Conservation (phyloP, 768 basidiomycete species). For the Hebeloma cylindrosporum region DNA sequence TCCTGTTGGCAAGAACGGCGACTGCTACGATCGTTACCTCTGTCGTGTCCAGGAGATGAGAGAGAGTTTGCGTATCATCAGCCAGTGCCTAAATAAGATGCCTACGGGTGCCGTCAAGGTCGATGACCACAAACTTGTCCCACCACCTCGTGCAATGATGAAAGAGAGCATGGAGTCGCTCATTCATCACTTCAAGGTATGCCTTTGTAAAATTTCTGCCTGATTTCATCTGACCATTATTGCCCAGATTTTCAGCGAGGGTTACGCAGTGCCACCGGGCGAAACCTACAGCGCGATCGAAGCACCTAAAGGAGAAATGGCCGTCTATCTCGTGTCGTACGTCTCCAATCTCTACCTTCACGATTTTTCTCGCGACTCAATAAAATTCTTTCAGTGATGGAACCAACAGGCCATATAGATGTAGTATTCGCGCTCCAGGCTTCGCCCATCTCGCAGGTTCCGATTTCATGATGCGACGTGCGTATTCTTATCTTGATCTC, state of each 20-base stretch:
- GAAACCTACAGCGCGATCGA: slow-evolving; percentile 98
- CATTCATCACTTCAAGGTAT: slow-evolving; percentile 97
- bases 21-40: slow-evolving; percentile 97
- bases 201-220: slow-evolving; percentile 2
- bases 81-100: slow-evolving; percentile 97
- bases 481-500: slow-evolving; percentile 30
- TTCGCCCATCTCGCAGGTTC: slow-evolving; percentile 94
- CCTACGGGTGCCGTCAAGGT: slow-evolving; percentile 89
- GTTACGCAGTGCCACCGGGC: slow-evolving; percentile 92
- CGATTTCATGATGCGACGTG: slow-evolving; percentile 98
- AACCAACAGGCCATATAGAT: slow-evolving; percentile 92
- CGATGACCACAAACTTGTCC: slow-evolving; percentile 96
- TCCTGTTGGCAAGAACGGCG: slow-evolving; percentile 95
- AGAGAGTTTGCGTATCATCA: slow-evolving; percentile 87
- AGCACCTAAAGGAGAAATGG: slow-evolving; percentile 99
- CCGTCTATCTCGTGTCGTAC: slow-evolving; percentile 93
- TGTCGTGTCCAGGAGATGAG: slow-evolving; percentile 99
- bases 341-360: slow-evolving; percentile 29
- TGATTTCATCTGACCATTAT: neutral
- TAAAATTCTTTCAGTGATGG: slow-evolving; percentile 63
- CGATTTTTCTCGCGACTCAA: neutral
- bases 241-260: slow-evolving; percentile 86
- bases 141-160: slow-evolving; percentile 96
- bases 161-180: slow-evolving; percentile 99
- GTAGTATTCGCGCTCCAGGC: slow-evolving; percentile 95